Evolutionary conservation across 129 eudicot genomes (phyloP), one percentile per base, ranked within the genome.

Genomic region (Centaurea solstitialis): DNA sequence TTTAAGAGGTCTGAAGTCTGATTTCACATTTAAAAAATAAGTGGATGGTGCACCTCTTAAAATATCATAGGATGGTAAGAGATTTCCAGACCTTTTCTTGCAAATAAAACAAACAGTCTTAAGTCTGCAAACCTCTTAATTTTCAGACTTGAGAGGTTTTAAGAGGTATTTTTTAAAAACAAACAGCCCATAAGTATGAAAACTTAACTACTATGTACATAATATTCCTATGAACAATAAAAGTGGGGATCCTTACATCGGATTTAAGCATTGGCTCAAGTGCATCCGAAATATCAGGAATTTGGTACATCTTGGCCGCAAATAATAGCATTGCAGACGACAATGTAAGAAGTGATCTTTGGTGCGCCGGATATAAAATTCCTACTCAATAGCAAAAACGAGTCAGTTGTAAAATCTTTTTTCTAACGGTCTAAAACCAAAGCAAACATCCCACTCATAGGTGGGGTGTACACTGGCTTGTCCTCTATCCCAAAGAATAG

Each of bases 321-420:
- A 95, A 93, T 89, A 88, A 85, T 80, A 93, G 74, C 97, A 93
- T 92, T 37, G 99, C 89, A 33, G 93, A 79, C 57, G 98, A 89
- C 82, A 91, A 81, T 20, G 94, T 83, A 82, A 90, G 84, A 73
- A 91, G 87, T 50, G 93, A 89, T 84, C 99, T 91, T 84, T 71
- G 88, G 81, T 90, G 90, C n/a, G 94, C 90, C 41, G 97, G 88
- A 65, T 92, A 82, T 64, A 91, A 76, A 65, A 79, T 84, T 43
- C 97, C 99, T 95, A 81, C 38, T 67, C 85, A 72, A 68, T 40
- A 73, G 23, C 7, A 82, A 62, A 45, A 41, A 72, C 5, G 33
- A 72, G 45, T 37, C 15, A 80, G 0, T 64, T 40, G 21, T 79
- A 53, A 47, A 20, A 77, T 74, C 50, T 74, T 75, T 75, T 15